Evolutionary conservation across 257 asterid species (phyloP).

Genomic region (Jasminum sambac): DNA sequence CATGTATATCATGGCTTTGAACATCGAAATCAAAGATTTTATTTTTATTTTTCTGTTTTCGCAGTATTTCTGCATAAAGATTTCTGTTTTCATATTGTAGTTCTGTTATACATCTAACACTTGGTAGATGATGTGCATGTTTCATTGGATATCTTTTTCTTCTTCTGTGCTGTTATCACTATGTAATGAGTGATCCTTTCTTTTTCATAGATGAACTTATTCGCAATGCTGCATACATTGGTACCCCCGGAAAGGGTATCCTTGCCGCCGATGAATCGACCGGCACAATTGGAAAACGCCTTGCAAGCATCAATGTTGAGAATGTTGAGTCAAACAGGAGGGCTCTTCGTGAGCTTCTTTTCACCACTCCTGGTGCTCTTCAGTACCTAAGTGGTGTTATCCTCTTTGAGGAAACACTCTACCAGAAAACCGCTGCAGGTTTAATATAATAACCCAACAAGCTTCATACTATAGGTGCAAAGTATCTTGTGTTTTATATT

Average conservation of each 20-base stretch:
- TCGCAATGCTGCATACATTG: slow-evolving; percentile 73
- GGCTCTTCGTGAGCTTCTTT: slow-evolving; percentile 71
- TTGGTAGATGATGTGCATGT: background rate
- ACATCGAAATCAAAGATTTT: background rate
- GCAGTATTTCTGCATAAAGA: background rate
- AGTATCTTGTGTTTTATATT: background rate
- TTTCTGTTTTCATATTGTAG: background rate
- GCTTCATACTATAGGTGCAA: background rate
- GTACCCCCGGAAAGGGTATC: slow-evolving; percentile 90
- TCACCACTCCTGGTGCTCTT: slow-evolving; percentile 81
- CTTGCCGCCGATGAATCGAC: slow-evolving; percentile 73
- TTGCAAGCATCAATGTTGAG: slow-evolving; percentile 75
- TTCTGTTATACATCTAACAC: background rate
- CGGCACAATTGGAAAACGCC: slow-evolving; percentile 85
- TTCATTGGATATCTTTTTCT: background rate
- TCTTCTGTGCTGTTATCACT: background rate
- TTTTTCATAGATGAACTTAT: slow-evolving; percentile 76
- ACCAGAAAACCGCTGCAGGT: slow-evolving; percentile 89
- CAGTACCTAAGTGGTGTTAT: slow-evolving; percentile 84
- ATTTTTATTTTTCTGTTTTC: background rate
- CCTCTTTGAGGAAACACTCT: slow-evolving; percentile 87
- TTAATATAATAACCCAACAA: slow-evolving; percentile 17
- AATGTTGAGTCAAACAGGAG: slow-evolving; percentile 71
- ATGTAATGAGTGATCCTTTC: slow-evolving; percentile 29
- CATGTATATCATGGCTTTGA: background rate